phyloP scores from a whole-genome alignment of 306 rosid species.

The Cucurbita argyrosperma region DNA sequence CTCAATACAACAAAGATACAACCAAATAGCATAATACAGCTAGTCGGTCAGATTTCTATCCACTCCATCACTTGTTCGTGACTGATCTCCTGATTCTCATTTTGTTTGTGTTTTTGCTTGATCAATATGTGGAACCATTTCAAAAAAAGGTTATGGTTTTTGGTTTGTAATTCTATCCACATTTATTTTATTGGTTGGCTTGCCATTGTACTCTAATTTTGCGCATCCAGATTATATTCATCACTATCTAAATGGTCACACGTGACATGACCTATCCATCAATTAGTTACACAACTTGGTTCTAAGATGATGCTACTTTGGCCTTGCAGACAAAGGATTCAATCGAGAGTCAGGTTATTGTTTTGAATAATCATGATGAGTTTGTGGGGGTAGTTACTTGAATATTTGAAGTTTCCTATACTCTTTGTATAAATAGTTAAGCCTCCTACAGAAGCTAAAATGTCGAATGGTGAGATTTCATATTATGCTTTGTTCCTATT shows the following conservation, averaged over 20 bases:
- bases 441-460: background rate
- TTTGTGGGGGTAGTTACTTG: background rate
- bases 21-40: background rate
- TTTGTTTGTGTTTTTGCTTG: background rate
- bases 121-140: background rate
- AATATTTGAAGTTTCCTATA: background rate
- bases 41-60: background rate
- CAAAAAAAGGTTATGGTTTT: background rate
- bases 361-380: background rate
- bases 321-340: background rate
- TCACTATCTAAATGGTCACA: background rate
- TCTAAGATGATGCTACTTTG: background rate
- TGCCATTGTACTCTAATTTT: background rate
- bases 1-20: background rate
- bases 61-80: background rate
- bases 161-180: background rate
- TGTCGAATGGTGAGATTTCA: background rate
- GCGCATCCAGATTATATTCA: background rate
- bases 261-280: background rate
- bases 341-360: background rate
- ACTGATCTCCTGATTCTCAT: background rate
- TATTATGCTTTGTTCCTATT: background rate
- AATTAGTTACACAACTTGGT: background rate
- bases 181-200: background rate
- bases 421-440: background rate